Evolutionary conservation across 225 moss, liverwort and hornwort species (phyloP), one percentile per base, ranked within the genome.

Genomic region (Marchantia paleacea): DNA sequence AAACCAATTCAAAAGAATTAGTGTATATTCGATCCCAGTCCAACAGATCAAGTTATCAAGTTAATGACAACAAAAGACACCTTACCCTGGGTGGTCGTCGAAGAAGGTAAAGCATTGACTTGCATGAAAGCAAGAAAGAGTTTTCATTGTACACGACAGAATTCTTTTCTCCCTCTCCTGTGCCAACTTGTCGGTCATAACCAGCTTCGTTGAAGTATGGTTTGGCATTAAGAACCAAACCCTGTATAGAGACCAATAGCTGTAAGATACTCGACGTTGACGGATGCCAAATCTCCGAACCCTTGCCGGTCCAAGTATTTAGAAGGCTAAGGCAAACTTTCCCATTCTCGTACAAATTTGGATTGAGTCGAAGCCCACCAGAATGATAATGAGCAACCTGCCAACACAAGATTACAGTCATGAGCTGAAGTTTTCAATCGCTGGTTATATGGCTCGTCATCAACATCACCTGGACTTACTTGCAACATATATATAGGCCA

Each of bases 181-280:
- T 95, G 67, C 99, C 99, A 65, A 94, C 83, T 85, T 99, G 99
- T 77, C 90, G 93, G 72, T 95, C 99, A 81, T 95, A 99, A 55
- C 95, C 95, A n/a, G 99, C 99, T 87, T 99, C 99, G 75, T 99
- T 99, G 85, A 94, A 99, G 76, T 99, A 99, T 20, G 99, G 99
- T 82, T 91, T 99, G 29, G 89, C 91, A 83, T 99, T 99, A 7
- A 99, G 95, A 73, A 99, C 99, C 80, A 99, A 90, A 70, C 95
- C 99, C 69, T 99, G 99, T 78, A 99, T 91, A 14, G 99, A 99
- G 60, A 99, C 95, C 68, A 99, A 52, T 49, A 99, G 82, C 85
- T 99, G 99, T 53, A 95, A 85, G 80, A 99, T 95, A 83, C 92
- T 95, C 57, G 99, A 99, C 63, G 95, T 94, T 73, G 89, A 91